phyloP scores from a whole-genome alignment of 306 rosid genomes.

The Leucaena leucocephala region DNA sequence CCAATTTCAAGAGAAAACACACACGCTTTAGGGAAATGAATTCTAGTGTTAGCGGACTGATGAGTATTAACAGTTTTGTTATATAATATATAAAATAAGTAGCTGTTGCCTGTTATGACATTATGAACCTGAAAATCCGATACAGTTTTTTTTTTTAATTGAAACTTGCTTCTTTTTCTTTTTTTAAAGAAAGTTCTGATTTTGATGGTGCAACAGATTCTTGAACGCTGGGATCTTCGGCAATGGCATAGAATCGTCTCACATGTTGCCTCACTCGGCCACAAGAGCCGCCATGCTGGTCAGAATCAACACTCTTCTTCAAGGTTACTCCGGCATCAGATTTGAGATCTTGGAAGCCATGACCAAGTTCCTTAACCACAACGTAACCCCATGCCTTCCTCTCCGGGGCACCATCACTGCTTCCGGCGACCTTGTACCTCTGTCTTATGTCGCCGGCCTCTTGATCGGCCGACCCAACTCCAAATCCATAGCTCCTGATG shows the following conservation, averaged over 20 bases:
- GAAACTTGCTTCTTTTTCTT: no score
- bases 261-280: slow-evolving; percentile 66
- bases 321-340: slow-evolving; percentile 90
- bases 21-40: background rate
- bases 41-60: no score
- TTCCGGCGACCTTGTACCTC: slow-evolving; percentile 86
- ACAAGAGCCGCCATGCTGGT: slow-evolving; percentile 94
- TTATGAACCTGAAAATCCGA: no score
- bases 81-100: no score
- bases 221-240: slow-evolving; percentile 95
- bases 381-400: slow-evolving; percentile 83
- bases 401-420: slow-evolving; percentile 82
- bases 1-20: background rate
- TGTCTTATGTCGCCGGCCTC: slow-evolving; percentile 84
- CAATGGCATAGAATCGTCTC: slow-evolving; percentile 55
- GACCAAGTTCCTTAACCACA: slow-evolving; percentile 66
- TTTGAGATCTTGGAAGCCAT: slow-evolving; percentile 85
- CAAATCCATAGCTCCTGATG: slow-evolving; percentile 72
- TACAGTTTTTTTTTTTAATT: no score
- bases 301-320: slow-evolving; percentile 88
- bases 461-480: slow-evolving; percentile 79
- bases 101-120: background rate
- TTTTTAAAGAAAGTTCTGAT: no score
- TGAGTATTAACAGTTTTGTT: no score
- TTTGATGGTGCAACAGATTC: slow-evolving; percentile 50